Conservation (phyloP, 2,329 filamentous ascomycete genomes). For the Cladosporium austrohemisphaericum region DNA sequence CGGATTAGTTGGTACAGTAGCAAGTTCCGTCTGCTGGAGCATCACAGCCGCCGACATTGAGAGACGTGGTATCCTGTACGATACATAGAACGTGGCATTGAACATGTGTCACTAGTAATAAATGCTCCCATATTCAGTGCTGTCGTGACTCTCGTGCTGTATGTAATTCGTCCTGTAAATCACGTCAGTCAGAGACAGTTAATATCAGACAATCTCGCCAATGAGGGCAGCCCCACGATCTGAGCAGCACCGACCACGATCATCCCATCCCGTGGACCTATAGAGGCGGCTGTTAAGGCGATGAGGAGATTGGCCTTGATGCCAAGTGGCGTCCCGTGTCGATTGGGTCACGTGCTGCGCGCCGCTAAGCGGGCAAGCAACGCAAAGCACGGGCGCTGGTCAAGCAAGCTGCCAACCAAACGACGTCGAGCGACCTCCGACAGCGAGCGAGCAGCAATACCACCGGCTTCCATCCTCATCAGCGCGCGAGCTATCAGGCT, state of each 20-base stretch:
- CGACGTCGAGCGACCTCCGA: not conserved
- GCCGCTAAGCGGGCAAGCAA: not conserved
- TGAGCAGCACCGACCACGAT: not conserved
- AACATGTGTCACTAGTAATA: not conserved
- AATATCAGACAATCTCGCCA: not conserved
- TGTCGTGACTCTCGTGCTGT: not conserved
- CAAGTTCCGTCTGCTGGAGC: not conserved
- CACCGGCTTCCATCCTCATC: conserved; percentile 6
- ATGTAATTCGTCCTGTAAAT: conserved; percentile 1
- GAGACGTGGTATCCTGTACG: conserved; percentile 9
- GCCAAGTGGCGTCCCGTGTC: conserved; percentile 5
- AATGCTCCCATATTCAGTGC: not conserved
- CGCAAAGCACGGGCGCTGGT: too few species aligned
- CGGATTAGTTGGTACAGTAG: not conserved
- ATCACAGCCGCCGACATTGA: not conserved
- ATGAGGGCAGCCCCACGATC: not conserved
- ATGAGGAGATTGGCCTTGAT: not conserved
- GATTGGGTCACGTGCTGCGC: not conserved
- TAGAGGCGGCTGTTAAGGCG: not conserved
- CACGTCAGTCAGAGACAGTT: conserved; percentile 5
- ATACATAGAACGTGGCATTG: conserved; percentile 3
- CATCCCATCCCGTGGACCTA: too few species aligned
- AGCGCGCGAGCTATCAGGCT: not conserved
- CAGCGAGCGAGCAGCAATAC: not conserved
- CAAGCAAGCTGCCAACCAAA: conserved; percentile 6